These are phyloP conservation scores for Neopestalotiopsis sp. DNA, from an alignment of 2,329 filamentous ascomycete genomes.

Conservation along the genomic window DNA sequence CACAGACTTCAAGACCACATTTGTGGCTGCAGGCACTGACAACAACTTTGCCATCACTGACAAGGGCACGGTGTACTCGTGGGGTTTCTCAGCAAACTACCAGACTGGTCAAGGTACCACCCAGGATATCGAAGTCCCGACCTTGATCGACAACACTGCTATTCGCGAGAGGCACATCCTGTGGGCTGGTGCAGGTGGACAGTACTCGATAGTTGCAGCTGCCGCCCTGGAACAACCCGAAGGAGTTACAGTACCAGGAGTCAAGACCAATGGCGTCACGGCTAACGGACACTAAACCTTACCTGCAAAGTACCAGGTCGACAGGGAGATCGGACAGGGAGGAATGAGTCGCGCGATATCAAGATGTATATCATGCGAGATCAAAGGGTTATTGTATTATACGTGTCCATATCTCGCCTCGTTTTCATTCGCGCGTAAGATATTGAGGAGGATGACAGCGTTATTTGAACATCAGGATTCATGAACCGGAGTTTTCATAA, in stretches of 20 bases:
- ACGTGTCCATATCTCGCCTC: background rate
- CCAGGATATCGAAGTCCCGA: slow-evolving; percentile 82
- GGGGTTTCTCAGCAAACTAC: slow-evolving; percentile 83
- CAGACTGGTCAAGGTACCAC: slow-evolving; percentile 79
- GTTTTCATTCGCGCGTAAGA: slow-evolving; percentile 1
- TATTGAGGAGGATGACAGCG: slow-evolving; percentile 8
- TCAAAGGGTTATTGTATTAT: background rate
- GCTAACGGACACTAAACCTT: slow-evolving; percentile 16
- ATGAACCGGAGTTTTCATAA: slow-evolving; percentile 1
- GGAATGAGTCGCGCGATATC: background rate
- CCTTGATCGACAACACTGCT: slow-evolving; percentile 83
- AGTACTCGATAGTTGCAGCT: slow-evolving; percentile 73
- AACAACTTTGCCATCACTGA: slow-evolving; percentile 74
- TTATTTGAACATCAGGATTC: slow-evolving; percentile 2
- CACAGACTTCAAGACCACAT: slow-evolving; percentile 55
- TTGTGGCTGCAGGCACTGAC: slow-evolving; percentile 71
- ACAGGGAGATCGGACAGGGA: background rate
- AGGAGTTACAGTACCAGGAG: no score
- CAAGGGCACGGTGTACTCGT: slow-evolving; percentile 75
- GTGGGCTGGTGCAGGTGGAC: slow-evolving; percentile 85
- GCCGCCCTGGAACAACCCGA: background rate
- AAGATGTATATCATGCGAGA: background rate
- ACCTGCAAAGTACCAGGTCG: background rate
- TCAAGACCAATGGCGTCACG: no score
- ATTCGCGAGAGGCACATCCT: slow-evolving; percentile 76